A percentile compares a stretch with the other conserved stretches of the same genome.
phyloP scores from a whole-genome alignment of 352 stramenopile genomes.

The Phytophthora crassamura region DNA sequence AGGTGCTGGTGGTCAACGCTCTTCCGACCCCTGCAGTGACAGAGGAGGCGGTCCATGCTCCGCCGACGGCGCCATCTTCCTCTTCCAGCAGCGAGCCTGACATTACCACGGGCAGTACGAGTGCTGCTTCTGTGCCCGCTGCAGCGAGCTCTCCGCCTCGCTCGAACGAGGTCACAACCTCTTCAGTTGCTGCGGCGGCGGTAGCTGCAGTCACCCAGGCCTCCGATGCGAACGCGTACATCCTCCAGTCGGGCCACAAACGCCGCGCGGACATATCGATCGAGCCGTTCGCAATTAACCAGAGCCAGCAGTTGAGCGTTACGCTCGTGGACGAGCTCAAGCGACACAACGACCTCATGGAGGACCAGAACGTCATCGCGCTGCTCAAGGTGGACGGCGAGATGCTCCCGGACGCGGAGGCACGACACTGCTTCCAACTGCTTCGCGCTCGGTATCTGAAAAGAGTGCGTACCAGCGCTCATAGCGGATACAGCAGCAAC shows the following conservation, averaged over 20 bases:
- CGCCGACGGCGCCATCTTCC: neutral
- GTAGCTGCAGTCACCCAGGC: slow-evolving; percentile 15
- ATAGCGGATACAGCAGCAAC: slow-evolving; percentile 13
- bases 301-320: slow-evolving; percentile 28
- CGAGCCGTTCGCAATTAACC: slow-evolving; percentile 18
- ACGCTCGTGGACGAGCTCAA: slow-evolving; percentile 59
- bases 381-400: slow-evolving; percentile 65
- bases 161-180: neutral
- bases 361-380: slow-evolving; percentile 78
- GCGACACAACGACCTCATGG: slow-evolving; percentile 69
- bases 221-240: slow-evolving; percentile 11
- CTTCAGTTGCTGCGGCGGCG: slow-evolving; percentile 16
- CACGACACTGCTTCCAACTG: slow-evolving; percentile 56
- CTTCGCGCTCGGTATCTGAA: slow-evolving; percentile 66
- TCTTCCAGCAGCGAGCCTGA: slow-evolving; percentile 24
- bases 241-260: slow-evolving; percentile 14
- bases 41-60: neutral
- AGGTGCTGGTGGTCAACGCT: slow-evolving; percentile 21
- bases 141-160: neutral
- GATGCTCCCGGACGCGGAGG: slow-evolving; percentile 52
- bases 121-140: slow-evolving; percentile 4
- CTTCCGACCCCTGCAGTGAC: slow-evolving; percentile 2
- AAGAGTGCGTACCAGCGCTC: slow-evolving; percentile 44
- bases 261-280: slow-evolving; percentile 19
- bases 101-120: neutral